Conservation (phyloP, 1,284 basidiomycete genomes). For the Afroboletus lepidellus region DNA sequence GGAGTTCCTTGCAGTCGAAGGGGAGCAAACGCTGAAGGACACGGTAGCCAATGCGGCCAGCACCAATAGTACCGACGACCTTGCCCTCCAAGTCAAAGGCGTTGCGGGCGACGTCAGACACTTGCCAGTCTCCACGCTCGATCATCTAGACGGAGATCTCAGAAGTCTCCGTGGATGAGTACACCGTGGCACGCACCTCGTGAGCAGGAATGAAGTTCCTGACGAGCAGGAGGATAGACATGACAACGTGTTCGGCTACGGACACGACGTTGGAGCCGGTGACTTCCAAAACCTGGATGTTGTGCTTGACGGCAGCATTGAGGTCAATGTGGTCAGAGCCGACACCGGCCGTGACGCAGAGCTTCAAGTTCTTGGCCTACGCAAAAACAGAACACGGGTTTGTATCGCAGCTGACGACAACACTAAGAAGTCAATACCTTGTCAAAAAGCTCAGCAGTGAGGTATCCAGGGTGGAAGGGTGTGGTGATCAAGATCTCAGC, state of each 20-base stretch:
- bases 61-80: constrained; percentile 87
- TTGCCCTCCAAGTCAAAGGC: constrained; percentile 91
- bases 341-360: constrained; percentile 93
- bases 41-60: constrained; percentile 87
- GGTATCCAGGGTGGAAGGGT: constrained; percentile 91
- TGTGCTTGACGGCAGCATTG: constrained; percentile 80
- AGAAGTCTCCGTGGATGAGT: background rate
- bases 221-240: constrained; percentile 73
- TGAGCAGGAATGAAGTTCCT: constrained; percentile 72
- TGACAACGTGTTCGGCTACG: constrained; percentile 90
- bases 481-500: constrained; percentile 85
- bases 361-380: constrained; percentile 87
- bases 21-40: constrained; percentile 85
- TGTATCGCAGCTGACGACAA: background rate
- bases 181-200: constrained; percentile 36
- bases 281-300: constrained; percentile 83
- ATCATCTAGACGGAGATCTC: constrained; percentile 60
- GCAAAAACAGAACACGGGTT: constrained; percentile 4
- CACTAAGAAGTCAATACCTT: constrained; percentile 42
- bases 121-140: constrained; percentile 81
- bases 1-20: constrained; percentile 88
- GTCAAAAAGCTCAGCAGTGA: constrained; percentile 77
- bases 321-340: constrained; percentile 94
- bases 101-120: constrained; percentile 77
- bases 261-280: constrained; percentile 86